These are phyloP conservation scores for Elongisporangium undulatum DNA, from an alignment of 352 stramenopile species.

Conservation along the genomic window DNA sequence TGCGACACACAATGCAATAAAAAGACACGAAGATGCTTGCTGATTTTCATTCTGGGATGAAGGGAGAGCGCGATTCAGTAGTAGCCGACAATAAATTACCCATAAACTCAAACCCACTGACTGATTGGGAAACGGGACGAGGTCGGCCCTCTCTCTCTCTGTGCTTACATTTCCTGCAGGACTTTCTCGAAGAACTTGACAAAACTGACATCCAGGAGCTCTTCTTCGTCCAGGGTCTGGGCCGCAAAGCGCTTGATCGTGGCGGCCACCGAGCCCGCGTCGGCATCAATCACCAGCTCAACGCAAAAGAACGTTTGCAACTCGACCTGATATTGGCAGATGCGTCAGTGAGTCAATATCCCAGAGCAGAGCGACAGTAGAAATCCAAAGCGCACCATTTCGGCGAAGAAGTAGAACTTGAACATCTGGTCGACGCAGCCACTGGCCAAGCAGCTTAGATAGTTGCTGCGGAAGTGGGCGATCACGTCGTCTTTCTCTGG, in stretches of 20 bases:
- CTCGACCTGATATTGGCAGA: constrained; percentile 29
- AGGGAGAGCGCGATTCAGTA: background rate
- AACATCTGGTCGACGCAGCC: constrained; percentile 61
- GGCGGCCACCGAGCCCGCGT: constrained; percentile 43
- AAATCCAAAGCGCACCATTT: constrained; percentile 51
- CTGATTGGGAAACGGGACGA: constrained; percentile 2
- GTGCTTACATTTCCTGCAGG: constrained; percentile 56
- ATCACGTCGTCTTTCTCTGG: constrained; percentile 79
- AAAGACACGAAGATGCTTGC: background rate
- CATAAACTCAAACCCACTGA: constrained; percentile 1
- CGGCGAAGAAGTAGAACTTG: constrained; percentile 88
- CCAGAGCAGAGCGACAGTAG: constrained; percentile 1
- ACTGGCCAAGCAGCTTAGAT: constrained; percentile 75
- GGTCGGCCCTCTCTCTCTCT: constrained; percentile 4
- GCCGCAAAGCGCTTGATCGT: constrained; percentile 74
- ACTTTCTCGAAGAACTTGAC: constrained; percentile 80
- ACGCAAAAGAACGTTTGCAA: constrained; percentile 80
- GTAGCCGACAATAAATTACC: constrained; percentile 4
- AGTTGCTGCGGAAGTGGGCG: constrained; percentile 58
- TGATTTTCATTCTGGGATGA: background rate
- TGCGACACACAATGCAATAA: background rate
- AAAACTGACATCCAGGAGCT: constrained; percentile 85
- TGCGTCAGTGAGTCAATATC: background rate
- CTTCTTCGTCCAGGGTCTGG: constrained; percentile 43
- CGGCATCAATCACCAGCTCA: constrained; percentile 67